These are phyloP conservation scores for Meredithiella fracta DNA, from an alignment of 2,329 filamentous ascomycete genomes.

Conservation along the genomic window DNA sequence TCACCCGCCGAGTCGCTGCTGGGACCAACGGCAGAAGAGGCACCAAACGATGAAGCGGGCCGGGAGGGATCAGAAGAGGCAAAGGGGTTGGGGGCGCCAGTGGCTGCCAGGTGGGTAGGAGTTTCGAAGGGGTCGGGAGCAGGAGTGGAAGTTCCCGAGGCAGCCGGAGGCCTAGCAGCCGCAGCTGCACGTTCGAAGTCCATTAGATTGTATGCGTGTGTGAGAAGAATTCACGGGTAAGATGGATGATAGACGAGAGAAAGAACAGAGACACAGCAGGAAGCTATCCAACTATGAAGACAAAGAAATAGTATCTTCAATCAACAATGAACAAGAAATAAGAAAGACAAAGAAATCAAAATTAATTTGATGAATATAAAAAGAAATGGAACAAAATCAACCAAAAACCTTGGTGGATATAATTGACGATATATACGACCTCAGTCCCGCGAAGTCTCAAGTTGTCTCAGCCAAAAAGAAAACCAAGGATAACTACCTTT, in stretches of 20 bases:
- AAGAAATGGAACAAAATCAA: not conserved
- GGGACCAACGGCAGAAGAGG: conserved; percentile 24
- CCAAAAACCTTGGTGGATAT: too few species aligned
- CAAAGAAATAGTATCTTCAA: not conserved
- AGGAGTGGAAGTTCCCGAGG: not conserved
- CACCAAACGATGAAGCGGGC: conserved; percentile 31
- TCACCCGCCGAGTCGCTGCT: conserved; percentile 21
- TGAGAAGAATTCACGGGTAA: not conserved
- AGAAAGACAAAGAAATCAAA: not conserved
- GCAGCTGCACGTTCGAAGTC: conserved; percentile 16
- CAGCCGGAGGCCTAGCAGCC: conserved; percentile 13
- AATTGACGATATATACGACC: too few species aligned
- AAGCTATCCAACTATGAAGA: not conserved
- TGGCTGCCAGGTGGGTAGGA: conserved; percentile 19
- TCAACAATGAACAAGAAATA: not conserved
- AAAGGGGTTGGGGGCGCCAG: conserved; percentile 27
- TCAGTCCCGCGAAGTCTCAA: too few species aligned
- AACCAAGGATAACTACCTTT: not conserved
- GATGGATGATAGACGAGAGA: not conserved
- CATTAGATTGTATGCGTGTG: conserved; percentile 8
- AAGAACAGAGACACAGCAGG: not conserved
- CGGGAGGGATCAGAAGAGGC: conserved; percentile 29
- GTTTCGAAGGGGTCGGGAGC: conserved; percentile 16
- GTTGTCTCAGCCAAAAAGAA: too few species aligned
- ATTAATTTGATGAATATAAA: not conserved